Percentiles rank a stretch among this genome's conserved stretches.
These are phyloP conservation scores for Ustilago sp. DNA, from an alignment of 1,284 basidiomycete species.

Conservation along the genomic window DNA sequence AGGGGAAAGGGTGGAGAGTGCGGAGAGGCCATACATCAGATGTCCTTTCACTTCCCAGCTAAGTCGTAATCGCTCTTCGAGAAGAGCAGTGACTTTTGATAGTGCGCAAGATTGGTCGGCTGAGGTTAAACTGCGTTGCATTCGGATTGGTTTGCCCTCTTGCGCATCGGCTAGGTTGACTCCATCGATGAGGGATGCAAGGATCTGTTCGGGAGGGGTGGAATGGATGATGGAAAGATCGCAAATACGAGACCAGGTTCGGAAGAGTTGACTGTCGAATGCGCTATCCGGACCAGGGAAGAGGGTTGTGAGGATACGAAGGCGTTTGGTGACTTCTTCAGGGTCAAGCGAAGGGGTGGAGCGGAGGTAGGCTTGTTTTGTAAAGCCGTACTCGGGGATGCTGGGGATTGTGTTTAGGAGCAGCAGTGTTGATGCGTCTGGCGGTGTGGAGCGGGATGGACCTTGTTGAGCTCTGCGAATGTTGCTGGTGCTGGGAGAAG, in stretches of 20 bases:
- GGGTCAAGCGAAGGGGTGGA: conserved; percentile 4
- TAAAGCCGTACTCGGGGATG: conserved; percentile 31
- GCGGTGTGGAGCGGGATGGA: background rate
- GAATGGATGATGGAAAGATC: conserved; percentile 15
- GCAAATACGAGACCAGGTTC: conserved; percentile 21
- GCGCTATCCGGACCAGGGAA: conserved; percentile 24
- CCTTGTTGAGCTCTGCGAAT: background rate
- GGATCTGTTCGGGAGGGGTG: background rate
- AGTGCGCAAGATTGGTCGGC: conserved; percentile 7
- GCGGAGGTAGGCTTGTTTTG: conserved; percentile 15
- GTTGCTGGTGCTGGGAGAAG: background rate
- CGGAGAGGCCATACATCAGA: conserved; percentile 21
- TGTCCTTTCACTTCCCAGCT: conserved; percentile 21
- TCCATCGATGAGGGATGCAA: background rate
- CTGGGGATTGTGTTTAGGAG: conserved; percentile 14
- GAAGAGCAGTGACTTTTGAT: background rate
- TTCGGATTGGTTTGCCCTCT: conserved; percentile 5
- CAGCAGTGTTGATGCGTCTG: conserved; percentile 8
- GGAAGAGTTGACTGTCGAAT: conserved; percentile 21
- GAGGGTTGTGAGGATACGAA: conserved; percentile 17
- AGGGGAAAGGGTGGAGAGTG: conserved; percentile 25
- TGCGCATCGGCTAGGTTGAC: background rate
- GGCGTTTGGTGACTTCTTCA: background rate
- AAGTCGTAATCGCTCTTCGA: conserved; percentile 19
- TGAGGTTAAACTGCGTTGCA: background rate